Base-by-base conservation (phyloP, 768 basidiomycete species). In the Leccinum subgranulosum region DNA sequence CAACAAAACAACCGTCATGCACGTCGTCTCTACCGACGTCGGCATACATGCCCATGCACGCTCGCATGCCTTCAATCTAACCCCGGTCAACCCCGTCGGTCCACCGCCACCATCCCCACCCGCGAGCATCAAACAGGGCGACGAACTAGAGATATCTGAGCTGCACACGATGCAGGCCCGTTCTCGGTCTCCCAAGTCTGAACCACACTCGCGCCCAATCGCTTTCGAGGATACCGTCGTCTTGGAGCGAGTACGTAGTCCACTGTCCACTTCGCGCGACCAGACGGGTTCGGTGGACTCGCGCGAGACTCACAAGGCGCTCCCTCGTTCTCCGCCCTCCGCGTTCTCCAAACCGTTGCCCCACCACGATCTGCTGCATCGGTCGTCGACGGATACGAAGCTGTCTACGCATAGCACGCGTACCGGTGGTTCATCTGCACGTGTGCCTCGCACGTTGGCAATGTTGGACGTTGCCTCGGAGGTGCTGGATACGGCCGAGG, bases 51-150 rank as follows among this genome's bases (percentile, higher is more conserved):
- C 47, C 23, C 64, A 64, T 41, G 47, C 48, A 9, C 43, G 3
- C 3, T 6, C 43, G 4, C 53, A 21, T 19, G 6, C 19, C 9
- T 49, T 43, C 31, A 12, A 46, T 25, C 12, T 12, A 1, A 17
- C 59, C 12, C 12, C 49, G 5, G 14, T 36, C 15, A 36, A 60
- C 19, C 59, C 61, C 28, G 48, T 72, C 6, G 84, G 84, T n/a
- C 84, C 84, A 9, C 83, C 83, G 0, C 84, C 83, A 2, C 83
- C 85, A 10, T 84, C 80, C 0, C 79, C 79, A 1, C 79, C 79
- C 10, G 77, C 78, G 21, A 81, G 79, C 63, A 70, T 73, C 29
- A 68, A 61, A 50, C 64, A 64, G 8, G 53, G 33, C 25, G 62
- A 64, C 46, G 67, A 66, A 12, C 3, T 39, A 0, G 60, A 57